phyloP scores from a whole-genome alignment of 2,329 filamentous ascomycete species.

The Cladosporium cucumerinum region DNA sequence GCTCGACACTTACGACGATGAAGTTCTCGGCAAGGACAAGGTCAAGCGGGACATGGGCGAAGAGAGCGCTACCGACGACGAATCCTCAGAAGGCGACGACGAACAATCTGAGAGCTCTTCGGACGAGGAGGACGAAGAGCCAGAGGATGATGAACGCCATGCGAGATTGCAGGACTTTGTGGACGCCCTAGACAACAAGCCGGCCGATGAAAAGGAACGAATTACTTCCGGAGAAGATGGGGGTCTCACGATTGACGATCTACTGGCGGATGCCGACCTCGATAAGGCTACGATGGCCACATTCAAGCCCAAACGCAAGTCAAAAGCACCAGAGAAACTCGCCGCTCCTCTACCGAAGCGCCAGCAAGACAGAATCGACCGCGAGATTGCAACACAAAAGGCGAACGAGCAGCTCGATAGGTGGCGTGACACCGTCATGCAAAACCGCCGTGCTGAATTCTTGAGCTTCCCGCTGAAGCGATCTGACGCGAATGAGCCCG shows the following conservation, averaged over 20 bases:
- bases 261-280: slow-evolving; percentile 60
- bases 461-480: slow-evolving; percentile 81
- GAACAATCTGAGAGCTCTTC: slow-evolving; percentile 49
- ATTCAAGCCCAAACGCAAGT: slow-evolving; percentile 51
- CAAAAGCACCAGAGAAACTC: slow-evolving; percentile 44
- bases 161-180: slow-evolving; percentile 29
- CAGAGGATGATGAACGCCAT: slow-evolving; percentile 57
- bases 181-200: slow-evolving; percentile 46
- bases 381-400: slow-evolving; percentile 79
- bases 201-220: slow-evolving; percentile 23
- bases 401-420: slow-evolving; percentile 85
- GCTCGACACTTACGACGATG: slow-evolving; percentile 54
- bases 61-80: slow-evolving; percentile 24
- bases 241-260: slow-evolving; percentile 67
- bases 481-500: slow-evolving; percentile 59
- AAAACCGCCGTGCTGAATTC: slow-evolving; percentile 87
- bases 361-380: slow-evolving; percentile 81
- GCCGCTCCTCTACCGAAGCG: slow-evolving; percentile 79
- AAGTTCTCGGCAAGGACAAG: slow-evolving; percentile 37
- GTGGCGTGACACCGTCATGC: slow-evolving; percentile 94
- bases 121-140: slow-evolving; percentile 51
- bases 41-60: slow-evolving; percentile 34
- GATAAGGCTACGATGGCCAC: slow-evolving; percentile 62
- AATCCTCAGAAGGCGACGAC: slow-evolving; percentile 20
- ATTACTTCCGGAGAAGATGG: slow-evolving; percentile 49